These are phyloP conservation scores for Wallacemonas sp. DNA, from an alignment of 208 protist genomes.

Conservation along the genomic window DNA sequence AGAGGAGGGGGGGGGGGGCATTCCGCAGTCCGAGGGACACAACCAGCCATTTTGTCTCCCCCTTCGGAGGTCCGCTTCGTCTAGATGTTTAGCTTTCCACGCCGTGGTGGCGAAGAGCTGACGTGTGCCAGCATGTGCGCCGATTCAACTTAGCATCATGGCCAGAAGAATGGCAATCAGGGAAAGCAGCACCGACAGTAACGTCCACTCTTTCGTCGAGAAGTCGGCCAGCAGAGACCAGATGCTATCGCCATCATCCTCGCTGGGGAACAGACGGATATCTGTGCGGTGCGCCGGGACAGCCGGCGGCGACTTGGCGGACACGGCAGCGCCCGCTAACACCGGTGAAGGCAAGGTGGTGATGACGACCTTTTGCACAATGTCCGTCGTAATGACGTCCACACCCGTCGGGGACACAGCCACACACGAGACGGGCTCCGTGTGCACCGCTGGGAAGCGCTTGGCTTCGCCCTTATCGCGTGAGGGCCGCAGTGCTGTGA, in stretches of 20 bases:
- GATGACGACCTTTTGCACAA: conserved; percentile 80
- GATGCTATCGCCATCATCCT: background rate
- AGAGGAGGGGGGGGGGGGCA: too few relatives aligned
- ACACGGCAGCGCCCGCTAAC: too few relatives aligned
- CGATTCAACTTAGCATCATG: conserved; percentile 1
- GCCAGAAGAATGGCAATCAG: conserved; percentile 1
- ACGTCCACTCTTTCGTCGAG: background rate
- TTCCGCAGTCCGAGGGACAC: too few relatives aligned
- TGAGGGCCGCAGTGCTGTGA: background rate
- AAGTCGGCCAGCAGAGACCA: background rate
- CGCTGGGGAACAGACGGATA: background rate
- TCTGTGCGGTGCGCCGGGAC: background rate
- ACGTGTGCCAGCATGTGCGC: background rate
- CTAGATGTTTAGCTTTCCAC: too few relatives aligned
- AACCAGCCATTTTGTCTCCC: too few relatives aligned
- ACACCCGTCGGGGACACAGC: conserved; percentile 54
- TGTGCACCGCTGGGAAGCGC: conserved; percentile 52
- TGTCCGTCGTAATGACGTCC: conserved; percentile 73
- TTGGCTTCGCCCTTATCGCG: conserved; percentile 10
- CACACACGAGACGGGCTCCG: conserved; percentile 74
- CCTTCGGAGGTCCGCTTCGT: too few relatives aligned
- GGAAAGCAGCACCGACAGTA: background rate
- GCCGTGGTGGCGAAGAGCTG: background rate
- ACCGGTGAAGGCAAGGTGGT: conserved; percentile 35
- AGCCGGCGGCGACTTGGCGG: too few relatives aligned